Evolutionary conservation across 352 stramenopile species (phyloP).

Genomic region (Pythium myriotylum): DNA sequence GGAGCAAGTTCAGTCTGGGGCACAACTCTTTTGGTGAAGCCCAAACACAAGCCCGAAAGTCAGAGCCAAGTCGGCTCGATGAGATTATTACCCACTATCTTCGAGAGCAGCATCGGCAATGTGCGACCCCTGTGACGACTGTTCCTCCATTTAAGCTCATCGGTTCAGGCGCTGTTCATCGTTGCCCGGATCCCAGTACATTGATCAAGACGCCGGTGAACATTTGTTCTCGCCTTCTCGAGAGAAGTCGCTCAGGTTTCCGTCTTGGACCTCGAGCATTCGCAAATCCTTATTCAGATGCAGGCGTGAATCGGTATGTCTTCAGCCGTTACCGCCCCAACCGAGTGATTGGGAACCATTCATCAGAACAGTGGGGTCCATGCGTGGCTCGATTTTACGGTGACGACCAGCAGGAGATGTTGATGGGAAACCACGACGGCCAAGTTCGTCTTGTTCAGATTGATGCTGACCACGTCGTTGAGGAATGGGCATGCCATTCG

Average conservation of each 20-base stretch:
- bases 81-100: slow-evolving; percentile 88
- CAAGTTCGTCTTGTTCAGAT: slow-evolving; percentile 64
- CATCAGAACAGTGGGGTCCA: slow-evolving; percentile 55
- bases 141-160: slow-evolving; percentile 86
- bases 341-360: slow-evolving; percentile 57
- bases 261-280: slow-evolving; percentile 45
- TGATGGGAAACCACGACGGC: slow-evolving; percentile 80
- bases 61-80: slow-evolving; percentile 59
- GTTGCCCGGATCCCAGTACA: slow-evolving; percentile 68
- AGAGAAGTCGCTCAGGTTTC: slow-evolving; percentile 55
- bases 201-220: slow-evolving; percentile 52
- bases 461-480: slow-evolving; percentile 59
- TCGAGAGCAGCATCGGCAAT: slow-evolving; percentile 88
- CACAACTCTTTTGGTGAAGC: not conserved
- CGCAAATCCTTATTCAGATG: slow-evolving; percentile 56
- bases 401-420: slow-evolving; percentile 58
- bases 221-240: slow-evolving; percentile 63
- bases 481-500: slow-evolving; percentile 77
- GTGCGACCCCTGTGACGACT: slow-evolving; percentile 82
- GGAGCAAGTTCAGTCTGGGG: not conserved
- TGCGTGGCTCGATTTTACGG: slow-evolving; percentile 70
- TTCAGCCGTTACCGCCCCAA: slow-evolving; percentile 79
- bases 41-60: not conserved
- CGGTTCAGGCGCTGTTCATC: slow-evolving; percentile 54
- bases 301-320: slow-evolving; percentile 75